Conservation (phyloP, 768 basidiomycete species). For the Hebeloma cylindrosporum region DNA sequence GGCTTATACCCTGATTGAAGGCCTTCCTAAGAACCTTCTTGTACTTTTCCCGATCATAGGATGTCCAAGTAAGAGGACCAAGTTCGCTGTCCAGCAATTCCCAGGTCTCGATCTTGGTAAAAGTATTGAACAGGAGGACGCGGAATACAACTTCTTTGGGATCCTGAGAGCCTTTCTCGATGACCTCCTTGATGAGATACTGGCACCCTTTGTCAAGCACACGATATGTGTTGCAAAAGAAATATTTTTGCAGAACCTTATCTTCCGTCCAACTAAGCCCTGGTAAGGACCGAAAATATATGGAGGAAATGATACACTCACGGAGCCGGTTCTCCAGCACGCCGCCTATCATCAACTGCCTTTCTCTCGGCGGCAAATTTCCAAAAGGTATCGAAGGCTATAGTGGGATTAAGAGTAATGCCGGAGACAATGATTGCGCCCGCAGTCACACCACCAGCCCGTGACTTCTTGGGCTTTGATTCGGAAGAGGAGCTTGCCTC, state of each 20-base stretch:
- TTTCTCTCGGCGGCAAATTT: conserved; percentile 57
- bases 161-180: conserved; percentile 63
- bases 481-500: too few relatives aligned
- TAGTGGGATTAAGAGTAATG: conserved; percentile 42
- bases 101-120: conserved; percentile 74
- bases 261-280: conserved; percentile 76
- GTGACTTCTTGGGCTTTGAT: too few relatives aligned
- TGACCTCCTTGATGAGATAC: conserved; percentile 66
- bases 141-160: conserved; percentile 69
- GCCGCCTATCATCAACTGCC: conserved; percentile 54
- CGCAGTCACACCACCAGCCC: too few relatives aligned
- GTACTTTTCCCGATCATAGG: conserved; percentile 55
- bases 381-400: conserved; percentile 65
- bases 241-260: conserved; percentile 49
- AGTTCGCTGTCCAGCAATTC: conserved; percentile 52
- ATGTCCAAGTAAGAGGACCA: conserved; percentile 60
- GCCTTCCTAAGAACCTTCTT: conserved; percentile 47
- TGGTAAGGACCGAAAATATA: too few relatives aligned
- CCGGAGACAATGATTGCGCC: conserved; percentile 41
- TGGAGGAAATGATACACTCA: conserved; percentile 35
- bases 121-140: conserved; percentile 67
- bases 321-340: conserved; percentile 50
- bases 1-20: conserved; percentile 34
- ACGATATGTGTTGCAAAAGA: conserved; percentile 76
- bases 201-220: conserved; percentile 71